phyloP scores from a whole-genome alignment of 257 asterid species.

The Rubia yunnanensis region DNA sequence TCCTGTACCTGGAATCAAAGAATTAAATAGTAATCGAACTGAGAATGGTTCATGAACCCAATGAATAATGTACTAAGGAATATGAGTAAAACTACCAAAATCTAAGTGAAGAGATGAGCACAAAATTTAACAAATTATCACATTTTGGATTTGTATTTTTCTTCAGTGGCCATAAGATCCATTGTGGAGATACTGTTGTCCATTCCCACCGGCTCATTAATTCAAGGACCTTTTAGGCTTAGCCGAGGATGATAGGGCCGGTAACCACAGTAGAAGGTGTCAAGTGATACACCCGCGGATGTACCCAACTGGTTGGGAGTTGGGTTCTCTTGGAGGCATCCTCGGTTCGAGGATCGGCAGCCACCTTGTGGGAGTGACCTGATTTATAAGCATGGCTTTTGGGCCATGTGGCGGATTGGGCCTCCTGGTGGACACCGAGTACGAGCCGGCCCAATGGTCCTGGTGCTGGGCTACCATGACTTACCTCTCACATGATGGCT shows the following conservation, averaged over 20 bases:
- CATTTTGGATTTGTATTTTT: neutral
- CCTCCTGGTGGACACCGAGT: too few species aligned
- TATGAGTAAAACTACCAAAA: neutral
- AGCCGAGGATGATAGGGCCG: neutral
- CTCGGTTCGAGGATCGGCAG: too few species aligned
- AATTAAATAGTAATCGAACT: too few species aligned
- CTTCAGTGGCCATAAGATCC: neutral
- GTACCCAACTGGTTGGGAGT: too few species aligned
- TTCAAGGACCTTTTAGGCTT: neutral
- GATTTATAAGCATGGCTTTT: too few species aligned
- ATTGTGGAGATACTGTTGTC: neutral
- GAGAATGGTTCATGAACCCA: neutral
- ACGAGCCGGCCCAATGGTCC: too few species aligned
- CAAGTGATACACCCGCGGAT: neutral
- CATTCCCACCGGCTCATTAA: neutral
- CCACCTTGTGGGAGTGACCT: too few species aligned
- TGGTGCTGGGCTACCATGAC: too few species aligned
- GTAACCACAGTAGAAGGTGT: neutral
- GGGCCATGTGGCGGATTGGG: too few species aligned
- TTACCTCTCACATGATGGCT: too few species aligned
- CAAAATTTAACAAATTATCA: neutral
- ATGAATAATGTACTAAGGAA: neutral
- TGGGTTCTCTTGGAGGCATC: too few species aligned
- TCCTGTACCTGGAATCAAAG: neutral
- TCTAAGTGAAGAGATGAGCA: neutral